Conservation (phyloP, 2,329 filamentous ascomycete species). For the Pezicula rhizophila region DNA sequence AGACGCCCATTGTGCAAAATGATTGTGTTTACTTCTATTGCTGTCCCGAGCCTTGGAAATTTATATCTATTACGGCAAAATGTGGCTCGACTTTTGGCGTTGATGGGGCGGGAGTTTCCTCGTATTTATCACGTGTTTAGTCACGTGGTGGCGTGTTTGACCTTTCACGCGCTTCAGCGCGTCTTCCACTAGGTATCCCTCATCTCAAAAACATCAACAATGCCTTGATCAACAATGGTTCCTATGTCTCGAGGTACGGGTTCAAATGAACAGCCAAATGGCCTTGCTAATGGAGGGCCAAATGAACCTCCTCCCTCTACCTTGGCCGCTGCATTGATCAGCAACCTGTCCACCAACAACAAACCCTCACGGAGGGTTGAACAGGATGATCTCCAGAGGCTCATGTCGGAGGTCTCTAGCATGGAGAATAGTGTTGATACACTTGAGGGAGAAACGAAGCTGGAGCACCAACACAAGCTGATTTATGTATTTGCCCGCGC, state of each 20-base stretch:
- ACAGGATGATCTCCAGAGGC: slow-evolving; percentile 67
- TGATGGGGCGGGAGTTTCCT: neutral
- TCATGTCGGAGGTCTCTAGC: slow-evolving; percentile 53
- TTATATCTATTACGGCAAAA: neutral
- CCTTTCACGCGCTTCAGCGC: slow-evolving; percentile 6
- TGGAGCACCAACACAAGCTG: slow-evolving; percentile 76
- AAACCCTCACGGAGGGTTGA: slow-evolving; percentile 58
- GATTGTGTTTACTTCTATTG: neutral
- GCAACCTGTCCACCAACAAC: slow-evolving; percentile 65
- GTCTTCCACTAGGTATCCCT: neutral
- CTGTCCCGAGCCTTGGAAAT: neutral
- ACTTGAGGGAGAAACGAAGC: slow-evolving; percentile 53
- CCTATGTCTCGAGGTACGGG: slow-evolving; percentile 9
- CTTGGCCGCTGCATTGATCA: slow-evolving; percentile 79
- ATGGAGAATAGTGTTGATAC: slow-evolving; percentile 51
- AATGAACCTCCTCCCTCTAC: slow-evolving; percentile 63
- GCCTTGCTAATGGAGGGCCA: slow-evolving; percentile 10
- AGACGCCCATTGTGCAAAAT: slow-evolving; percentile 47
- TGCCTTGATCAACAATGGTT: slow-evolving; percentile 20
- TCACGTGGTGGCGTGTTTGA: slow-evolving; percentile 12
- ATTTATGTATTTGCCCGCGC: slow-evolving; percentile 79
- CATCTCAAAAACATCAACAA: slow-evolving; percentile 8
- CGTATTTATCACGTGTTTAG: slow-evolving; percentile 7
- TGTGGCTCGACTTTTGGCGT: slow-evolving; percentile 5
- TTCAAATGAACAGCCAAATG: slow-evolving; percentile 6